phyloP scores from a whole-genome alignment of 768 basidiomycete genomes.

The Xerocomellus dryophilus region DNA sequence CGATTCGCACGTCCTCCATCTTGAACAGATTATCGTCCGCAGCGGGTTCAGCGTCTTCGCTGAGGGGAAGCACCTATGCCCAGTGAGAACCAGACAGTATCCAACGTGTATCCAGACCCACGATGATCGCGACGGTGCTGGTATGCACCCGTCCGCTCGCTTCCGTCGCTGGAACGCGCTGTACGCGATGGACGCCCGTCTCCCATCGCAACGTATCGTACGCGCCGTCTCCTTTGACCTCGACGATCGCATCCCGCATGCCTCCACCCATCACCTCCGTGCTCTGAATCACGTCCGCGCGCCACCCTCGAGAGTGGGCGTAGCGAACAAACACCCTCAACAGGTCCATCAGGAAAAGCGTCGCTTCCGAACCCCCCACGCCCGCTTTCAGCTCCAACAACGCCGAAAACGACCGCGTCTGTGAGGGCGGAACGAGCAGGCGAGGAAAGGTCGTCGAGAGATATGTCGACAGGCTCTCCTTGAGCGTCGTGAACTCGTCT shows the following conservation, averaged over 20 bases:
- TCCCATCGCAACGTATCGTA: constrained; percentile 86
- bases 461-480: constrained; percentile 26
- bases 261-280: constrained; percentile 63
- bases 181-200: constrained; percentile 94
- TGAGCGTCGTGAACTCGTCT: constrained; percentile 58
- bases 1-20: constrained; percentile 85
- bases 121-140: constrained; percentile 84
- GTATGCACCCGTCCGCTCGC: constrained; percentile 86
- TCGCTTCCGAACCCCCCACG: constrained; percentile 87
- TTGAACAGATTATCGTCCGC: constrained; percentile 62
- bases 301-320: constrained; percentile 58
- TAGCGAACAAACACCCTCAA: constrained; percentile 78
- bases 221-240: constrained; percentile 72
- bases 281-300: constrained; percentile 53
- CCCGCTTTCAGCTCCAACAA: constrained; percentile 91
- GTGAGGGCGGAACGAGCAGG: constrained; percentile 70
- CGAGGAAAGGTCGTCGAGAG: constrained; percentile 54
- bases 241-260: constrained; percentile 73
- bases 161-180: constrained; percentile 91
- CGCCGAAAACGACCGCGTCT: constrained; percentile 65
- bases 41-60: constrained; percentile 58
- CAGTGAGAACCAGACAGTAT: background rate
- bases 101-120: constrained; percentile 36
- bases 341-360: constrained; percentile 75
- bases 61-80: constrained; percentile 74